Evolutionary conservation across 345 rosid genomes (phyloP), one percentile per base, ranked within the genome.

Genomic region (Odontarrhena argentea): DNA sequence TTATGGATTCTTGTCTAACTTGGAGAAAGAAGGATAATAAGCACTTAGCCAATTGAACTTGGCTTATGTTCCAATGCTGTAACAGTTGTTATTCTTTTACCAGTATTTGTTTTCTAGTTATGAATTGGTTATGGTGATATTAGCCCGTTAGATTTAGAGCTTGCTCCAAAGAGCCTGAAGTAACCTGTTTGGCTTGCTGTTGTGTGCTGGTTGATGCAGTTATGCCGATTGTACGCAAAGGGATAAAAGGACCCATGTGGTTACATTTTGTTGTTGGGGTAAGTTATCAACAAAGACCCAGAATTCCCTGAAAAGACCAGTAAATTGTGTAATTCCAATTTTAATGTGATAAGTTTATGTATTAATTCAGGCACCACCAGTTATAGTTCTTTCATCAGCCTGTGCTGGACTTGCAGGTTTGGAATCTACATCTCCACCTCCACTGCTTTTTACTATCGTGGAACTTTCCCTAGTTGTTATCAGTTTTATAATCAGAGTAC

Each of bases 241-340:
- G 84, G 71, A 77, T 93, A 40, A 93, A 86, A 80, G 98, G 78
- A 56, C 98, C 97, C 22, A 88, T 90, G 87, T 90, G 97, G 97
- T 69, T 90, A 65, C 98, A 93, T 82, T 93, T 93, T 80, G 82
- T 93, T 37, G 73, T 93, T 74, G 96, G 97, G 64, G 96, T 88
- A 88, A 86, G 98, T 74, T 58, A 53, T 60, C 24, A 9, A 25
- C 15, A 35, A 44, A 34, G 61, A 35, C 57, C n/a, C 46, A 30
- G 45, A 35, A 34, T 22, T 15, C 35, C 44, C 28, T 56, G n/a
- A 9, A 12, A 40, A 36, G 26, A 44, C 44, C 11, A 32, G 42
- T 14, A 5, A 49, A 28, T 51, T 34, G 36, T 32, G 26, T 2
- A 48, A 9, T 11, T 18, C 40, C 11, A 7, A 14, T 35, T 6